Base-by-base conservation (phyloP, 768 basidiomycete species). In the Pulveroboletus sp. region DNA sequence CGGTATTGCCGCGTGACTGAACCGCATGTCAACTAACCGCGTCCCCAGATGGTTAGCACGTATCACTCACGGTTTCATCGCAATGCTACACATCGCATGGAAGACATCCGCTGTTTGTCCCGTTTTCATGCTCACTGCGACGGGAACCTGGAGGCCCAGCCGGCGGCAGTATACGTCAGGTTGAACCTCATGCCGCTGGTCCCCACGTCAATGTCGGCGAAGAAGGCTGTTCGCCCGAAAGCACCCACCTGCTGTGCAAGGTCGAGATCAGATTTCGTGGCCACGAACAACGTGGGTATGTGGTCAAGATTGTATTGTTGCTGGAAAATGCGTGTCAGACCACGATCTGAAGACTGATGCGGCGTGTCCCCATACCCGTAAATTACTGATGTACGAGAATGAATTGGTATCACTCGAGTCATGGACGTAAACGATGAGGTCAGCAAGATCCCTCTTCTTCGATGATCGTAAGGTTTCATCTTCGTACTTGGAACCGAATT, bases 391-490 rank as follows among this genome's bases (percentile, higher is more conserved):
- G 71, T 98, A 96, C 40, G 92, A 94, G 68, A 99, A 99, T 10
- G 93, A 96, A 71, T 99, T 98, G 34, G 95, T 97, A 65, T 99
- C 95, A 63, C 91, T 93, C 40, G 94, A 97, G 70, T 99, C 95
- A 62, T 97, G 85, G 27, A 97, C 93, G 64, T 95, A 97, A 55
- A 94, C 80, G 53, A 97, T 89, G 35, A 97, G 90, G 69, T 99
- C 95, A 17, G 90, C 91, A 38, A 89, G 71, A 65, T 96, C 94
- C 27, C 85, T 83, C 72, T 93, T 96, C 74, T 92, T 95, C 32
- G 83, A 76, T 67, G 86, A 92, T 53, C 93, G 81, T 49, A 98
- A 72, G 10, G 82, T 85, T 68, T 97, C 95, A 0, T 89, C 78
- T 69, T 99, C 95, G 60, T 95, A 96, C 66, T 86, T 88, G 34